Evolutionary conservation across 495 filamentous ascomycete species (phyloP).

Genomic region (Endocarpon pusillum): DNA sequence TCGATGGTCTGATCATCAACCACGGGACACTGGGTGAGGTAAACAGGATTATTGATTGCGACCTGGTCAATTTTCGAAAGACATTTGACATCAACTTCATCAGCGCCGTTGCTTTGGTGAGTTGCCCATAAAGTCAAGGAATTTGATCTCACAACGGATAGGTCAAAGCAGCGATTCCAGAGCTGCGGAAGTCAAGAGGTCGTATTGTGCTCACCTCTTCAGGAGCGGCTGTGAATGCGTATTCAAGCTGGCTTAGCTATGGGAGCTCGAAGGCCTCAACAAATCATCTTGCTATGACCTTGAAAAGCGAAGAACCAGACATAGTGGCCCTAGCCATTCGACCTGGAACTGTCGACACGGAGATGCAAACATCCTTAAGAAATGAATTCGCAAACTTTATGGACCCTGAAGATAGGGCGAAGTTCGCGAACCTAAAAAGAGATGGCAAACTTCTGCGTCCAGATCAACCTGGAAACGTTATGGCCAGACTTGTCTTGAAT

Average conservation of each 20-base stretch:
- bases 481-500: slow-evolving; percentile 54
- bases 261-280: slow-evolving; percentile 60
- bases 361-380: slow-evolving; percentile 77
- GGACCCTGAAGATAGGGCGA: slow-evolving; percentile 45
- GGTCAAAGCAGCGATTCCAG: slow-evolving; percentile 57
- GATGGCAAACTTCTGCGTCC: slow-evolving; percentile 56
- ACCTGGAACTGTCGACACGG: slow-evolving; percentile 79
- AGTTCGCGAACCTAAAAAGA: slow-evolving; percentile 50
- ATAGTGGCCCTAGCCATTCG: slow-evolving; percentile 54
- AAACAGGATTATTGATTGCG: slow-evolving; percentile 45
- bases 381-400: slow-evolving; percentile 49
- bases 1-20: slow-evolving; percentile 78
- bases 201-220: slow-evolving; percentile 60
- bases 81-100: slow-evolving; percentile 74
- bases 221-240: slow-evolving; percentile 50
- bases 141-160: slow-evolving; percentile 17
- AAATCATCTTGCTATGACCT: slow-evolving; percentile 50
- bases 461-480: slow-evolving; percentile 72
- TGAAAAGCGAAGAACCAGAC: slow-evolving; percentile 65
- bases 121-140: slow-evolving; percentile 8
- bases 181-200: slow-evolving; percentile 50
- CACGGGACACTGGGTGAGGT: slow-evolving; percentile 72
- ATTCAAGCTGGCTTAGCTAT: slow-evolving; percentile 60
- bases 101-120: slow-evolving; percentile 59
- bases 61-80: slow-evolving; percentile 54